Conservation (phyloP, 2,329 filamentous ascomycete genomes). For the Xylariomycetidae sp. region DNA sequence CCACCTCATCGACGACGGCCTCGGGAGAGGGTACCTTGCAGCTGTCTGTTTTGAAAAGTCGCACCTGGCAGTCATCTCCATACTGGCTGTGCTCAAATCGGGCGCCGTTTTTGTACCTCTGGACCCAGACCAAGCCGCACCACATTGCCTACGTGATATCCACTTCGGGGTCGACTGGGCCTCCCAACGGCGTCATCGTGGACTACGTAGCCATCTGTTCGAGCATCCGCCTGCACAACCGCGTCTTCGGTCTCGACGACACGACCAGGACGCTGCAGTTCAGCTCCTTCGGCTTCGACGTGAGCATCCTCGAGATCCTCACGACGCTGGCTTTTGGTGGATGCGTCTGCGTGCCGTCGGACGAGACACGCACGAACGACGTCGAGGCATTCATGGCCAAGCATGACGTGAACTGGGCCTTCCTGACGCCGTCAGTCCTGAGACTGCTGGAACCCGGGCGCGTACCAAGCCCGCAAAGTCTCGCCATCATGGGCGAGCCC, state of each 20-base stretch:
- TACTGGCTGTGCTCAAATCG: not conserved
- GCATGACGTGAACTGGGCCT: not conserved
- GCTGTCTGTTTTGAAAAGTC: not conserved
- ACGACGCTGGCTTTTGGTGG: slow-evolving; percentile 23
- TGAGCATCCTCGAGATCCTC: slow-evolving; percentile 31
- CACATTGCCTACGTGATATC: slow-evolving; percentile 35
- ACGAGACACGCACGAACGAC: slow-evolving; percentile 29
- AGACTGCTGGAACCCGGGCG: slow-evolving; percentile 25
- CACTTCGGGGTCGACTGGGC: slow-evolving; percentile 45
- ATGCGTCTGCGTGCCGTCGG: slow-evolving; percentile 29
- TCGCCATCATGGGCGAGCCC: not conserved
- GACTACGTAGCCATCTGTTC: slow-evolving; percentile 10
- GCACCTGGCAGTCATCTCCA: not conserved
- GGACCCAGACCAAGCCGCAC: not conserved
- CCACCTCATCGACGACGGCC: not conserved
- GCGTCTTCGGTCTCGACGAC: slow-evolving; percentile 6
- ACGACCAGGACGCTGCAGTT: slow-evolving; percentile 15
- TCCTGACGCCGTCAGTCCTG: not conserved
- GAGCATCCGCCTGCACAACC: slow-evolving; percentile 9
- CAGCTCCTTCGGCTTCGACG: slow-evolving; percentile 32
- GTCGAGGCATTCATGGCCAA: slow-evolving; percentile 13
- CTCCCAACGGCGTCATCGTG: slow-evolving; percentile 41
- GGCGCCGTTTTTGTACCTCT: not conserved
- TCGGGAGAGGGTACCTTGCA: not conserved
- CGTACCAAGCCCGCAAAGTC: not conserved